Evolutionary conservation across 2,329 filamentous ascomycete genomes (phyloP).

Genomic region (Xylaria sp.): DNA sequence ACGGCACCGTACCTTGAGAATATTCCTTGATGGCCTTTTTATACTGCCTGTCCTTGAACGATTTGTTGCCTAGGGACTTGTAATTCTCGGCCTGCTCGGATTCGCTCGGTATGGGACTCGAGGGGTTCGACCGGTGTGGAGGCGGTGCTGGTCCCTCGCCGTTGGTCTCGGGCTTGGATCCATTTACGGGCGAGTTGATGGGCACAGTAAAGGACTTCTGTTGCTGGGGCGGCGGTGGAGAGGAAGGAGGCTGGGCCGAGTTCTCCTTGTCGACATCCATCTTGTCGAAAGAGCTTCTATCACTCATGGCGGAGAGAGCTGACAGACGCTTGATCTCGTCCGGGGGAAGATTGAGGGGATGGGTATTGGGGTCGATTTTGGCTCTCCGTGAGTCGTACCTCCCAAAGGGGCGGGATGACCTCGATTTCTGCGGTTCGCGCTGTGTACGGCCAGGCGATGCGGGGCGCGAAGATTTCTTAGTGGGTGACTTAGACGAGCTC

Average conservation of each 20-base stretch:
- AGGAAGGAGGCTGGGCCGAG: constrained; percentile 60
- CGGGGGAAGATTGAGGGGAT: constrained; percentile 89
- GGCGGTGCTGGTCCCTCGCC: constrained; percentile 72
- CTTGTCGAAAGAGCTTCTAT: constrained; percentile 62
- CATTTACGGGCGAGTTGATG: constrained; percentile 58
- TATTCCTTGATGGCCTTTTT: constrained; percentile 90
- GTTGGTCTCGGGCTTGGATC: constrained; percentile 54
- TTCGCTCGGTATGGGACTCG: constrained; percentile 64
- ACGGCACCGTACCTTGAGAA: constrained; percentile 76
- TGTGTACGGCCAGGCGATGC: constrained; percentile 44
- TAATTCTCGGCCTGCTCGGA: constrained; percentile 86
- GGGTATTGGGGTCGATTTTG: constrained; percentile 74
- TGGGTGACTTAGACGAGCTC: constrained; percentile 37
- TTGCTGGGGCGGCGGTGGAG: constrained; percentile 60
- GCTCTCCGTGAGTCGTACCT: constrained; percentile 63
- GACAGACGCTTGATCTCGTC: constrained; percentile 85
- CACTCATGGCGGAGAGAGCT: constrained; percentile 70
- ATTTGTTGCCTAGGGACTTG: constrained; percentile 94
- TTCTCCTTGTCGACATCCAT: constrained; percentile 82
- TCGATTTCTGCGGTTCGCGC: constrained; percentile 52
- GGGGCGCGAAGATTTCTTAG: constrained; percentile 47
- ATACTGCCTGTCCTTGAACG: constrained; percentile 96
- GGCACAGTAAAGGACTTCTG: constrained; percentile 57
- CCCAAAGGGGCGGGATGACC: constrained; percentile 57
- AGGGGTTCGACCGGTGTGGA: constrained; percentile 74